Evolutionary conservation across 2,329 filamentous ascomycete genomes (phyloP), one percentile per base, ranked within the genome.

Genomic region (Xenosphaeropsis pyriputrescens): DNA sequence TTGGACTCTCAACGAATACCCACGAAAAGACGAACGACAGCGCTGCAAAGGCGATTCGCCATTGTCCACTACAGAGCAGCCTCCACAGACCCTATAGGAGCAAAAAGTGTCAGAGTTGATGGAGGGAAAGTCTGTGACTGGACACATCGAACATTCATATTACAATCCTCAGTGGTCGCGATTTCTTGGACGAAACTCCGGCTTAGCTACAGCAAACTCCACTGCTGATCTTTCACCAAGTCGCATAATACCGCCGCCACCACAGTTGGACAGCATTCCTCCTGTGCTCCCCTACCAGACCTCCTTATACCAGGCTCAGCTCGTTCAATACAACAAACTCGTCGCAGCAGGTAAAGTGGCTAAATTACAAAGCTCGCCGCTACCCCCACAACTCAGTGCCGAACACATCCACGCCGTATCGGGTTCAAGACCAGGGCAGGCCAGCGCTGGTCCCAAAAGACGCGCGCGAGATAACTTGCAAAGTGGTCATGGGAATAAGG

Each of bases 321-420:
- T 79, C 39, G 64, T 72, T 37, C 67, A 76, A 47, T 79, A 79
- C 63, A 79, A 78, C 56, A 71, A 69, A 51, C 70, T 79, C 52
- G 67, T 79, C 47, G 70, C 72, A 38, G 67, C 71, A 43, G 59
- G 58, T 19, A 46, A 49, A 43, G 42, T 39, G 12, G 68, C 68
- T 47, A 68, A 70, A 49, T 57, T 75, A 41, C 71, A 74, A 50
- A 63, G 68, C 41, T 59, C 66, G 44, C 68, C 72, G 41, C 64
- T 73, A 43, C 64, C 69, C 43, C 65, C 71, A 36, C 58, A 70
- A 42, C 56, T 75, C 44, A 71, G 71, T 38, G 60, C 70, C 40
- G 66, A 72, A 43, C 63, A 68, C 53, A 64, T 69, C 47, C 70
- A 75, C 57, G 64, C 68, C 50, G 62, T 67, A 47, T 60, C 70